Conservation (phyloP, 495 filamentous ascomycete genomes). For the Staphylotrichum longicolle region DNA sequence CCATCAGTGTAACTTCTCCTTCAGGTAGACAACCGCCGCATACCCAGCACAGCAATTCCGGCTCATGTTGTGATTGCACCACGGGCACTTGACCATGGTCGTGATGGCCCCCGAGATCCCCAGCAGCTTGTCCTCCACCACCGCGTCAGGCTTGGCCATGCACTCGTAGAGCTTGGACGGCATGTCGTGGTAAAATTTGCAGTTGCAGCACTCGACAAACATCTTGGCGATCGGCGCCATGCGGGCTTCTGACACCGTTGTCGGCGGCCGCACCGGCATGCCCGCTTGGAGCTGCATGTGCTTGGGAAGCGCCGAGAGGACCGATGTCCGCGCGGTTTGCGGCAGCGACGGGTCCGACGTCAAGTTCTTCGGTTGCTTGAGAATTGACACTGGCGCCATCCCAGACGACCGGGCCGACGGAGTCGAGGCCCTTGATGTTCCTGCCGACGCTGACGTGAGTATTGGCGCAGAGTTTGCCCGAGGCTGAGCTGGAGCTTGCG, state of each 20-base stretch:
- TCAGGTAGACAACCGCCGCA: conserved; percentile 65
- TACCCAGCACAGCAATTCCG: conserved; percentile 71
- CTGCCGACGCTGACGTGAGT: not conserved
- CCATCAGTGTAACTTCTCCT: conserved; percentile 47
- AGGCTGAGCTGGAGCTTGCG: conserved; percentile 11
- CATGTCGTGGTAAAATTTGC: conserved; percentile 79
- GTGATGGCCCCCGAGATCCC: conserved; percentile 54
- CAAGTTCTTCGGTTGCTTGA: conserved; percentile 29
- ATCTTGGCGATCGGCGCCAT: conserved; percentile 61
- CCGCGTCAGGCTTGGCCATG: conserved; percentile 62
- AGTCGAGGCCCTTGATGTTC: conserved; percentile 3
- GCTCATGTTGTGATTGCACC: conserved; percentile 76
- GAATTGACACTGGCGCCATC: conserved; percentile 30
- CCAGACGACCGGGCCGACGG: conserved; percentile 12
- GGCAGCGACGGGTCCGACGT: conserved; percentile 14
- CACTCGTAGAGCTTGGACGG: conserved; percentile 72
- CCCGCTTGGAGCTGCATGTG: conserved; percentile 35
- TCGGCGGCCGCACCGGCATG: conserved; percentile 16
- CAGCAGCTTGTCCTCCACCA: conserved; percentile 47
- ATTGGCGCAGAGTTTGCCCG: conserved; percentile 19
- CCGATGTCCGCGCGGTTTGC: conserved; percentile 3
- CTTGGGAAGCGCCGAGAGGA: conserved; percentile 33
- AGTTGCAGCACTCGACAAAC: conserved; percentile 77
- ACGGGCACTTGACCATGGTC: conserved; percentile 66
- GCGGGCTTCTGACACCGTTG: conserved; percentile 13